phyloP scores from a whole-genome alignment of 2,329 filamentous ascomycete genomes.

The Ilyonectria robusta region DNA sequence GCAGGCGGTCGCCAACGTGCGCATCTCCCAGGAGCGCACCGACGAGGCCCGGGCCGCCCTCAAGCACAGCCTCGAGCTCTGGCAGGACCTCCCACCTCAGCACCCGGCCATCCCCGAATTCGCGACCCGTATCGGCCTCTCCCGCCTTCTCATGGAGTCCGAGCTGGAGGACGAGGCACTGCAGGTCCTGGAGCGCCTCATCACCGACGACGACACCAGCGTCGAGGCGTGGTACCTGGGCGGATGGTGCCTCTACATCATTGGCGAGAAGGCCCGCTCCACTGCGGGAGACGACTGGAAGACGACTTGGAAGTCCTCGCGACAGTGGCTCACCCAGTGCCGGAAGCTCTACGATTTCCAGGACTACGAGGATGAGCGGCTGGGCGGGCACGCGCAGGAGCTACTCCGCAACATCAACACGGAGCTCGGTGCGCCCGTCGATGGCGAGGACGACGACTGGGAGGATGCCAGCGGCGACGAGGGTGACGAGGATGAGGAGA shows the following conservation, averaged over 20 bases:
- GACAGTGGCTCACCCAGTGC: conserved; percentile 87
- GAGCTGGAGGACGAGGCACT: conserved; percentile 88
- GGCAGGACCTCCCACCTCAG: conserved; percentile 82
- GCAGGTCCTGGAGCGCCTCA: conserved; percentile 85
- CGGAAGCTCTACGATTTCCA: conserved; percentile 83
- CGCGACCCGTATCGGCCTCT: conserved; percentile 85
- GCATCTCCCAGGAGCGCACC: conserved; percentile 86
- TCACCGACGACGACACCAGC: conserved; percentile 91
- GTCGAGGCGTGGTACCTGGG: conserved; percentile 98
- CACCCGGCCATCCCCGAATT: conserved; percentile 87
- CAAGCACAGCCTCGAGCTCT: conserved; percentile 83
- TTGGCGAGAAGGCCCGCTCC: conserved; percentile 75
- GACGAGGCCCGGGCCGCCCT: conserved; percentile 88
- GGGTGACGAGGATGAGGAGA: conserved; percentile 70
- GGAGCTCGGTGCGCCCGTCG: conserved; percentile 73
- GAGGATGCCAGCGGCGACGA: conserved; percentile 68
- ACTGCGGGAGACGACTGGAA: conserved; percentile 66
- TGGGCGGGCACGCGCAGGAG: conserved; percentile 82
- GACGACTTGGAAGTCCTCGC: conserved; percentile 78
- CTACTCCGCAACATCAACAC: conserved; percentile 75
- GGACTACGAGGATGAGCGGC: conserved; percentile 87
- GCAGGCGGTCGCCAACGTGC: conserved; percentile 93
- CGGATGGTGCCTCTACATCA: conserved; percentile 90
- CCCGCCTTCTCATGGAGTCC: conserved; percentile 90
- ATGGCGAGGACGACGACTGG: conserved; percentile 69